Percentiles rank a stretch among this genome's conserved stretches.
These are phyloP conservation scores for Rhizophora apiculata DNA, from an alignment of 345 rosid species.

Conservation along the genomic window DNA sequence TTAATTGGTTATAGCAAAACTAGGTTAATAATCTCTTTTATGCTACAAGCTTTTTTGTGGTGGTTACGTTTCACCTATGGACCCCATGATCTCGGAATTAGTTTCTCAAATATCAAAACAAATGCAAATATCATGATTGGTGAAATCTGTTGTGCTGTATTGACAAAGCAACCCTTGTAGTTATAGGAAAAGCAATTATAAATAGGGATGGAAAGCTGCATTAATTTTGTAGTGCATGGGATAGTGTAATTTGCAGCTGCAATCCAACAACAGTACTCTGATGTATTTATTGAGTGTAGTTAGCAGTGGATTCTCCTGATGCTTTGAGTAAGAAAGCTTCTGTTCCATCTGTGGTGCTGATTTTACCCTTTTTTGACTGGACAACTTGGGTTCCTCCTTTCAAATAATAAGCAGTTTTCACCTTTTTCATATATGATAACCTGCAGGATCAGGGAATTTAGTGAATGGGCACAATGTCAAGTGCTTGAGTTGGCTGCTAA, in stretches of 20 bases:
- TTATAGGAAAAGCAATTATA: neutral
- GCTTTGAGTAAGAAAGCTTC: neutral
- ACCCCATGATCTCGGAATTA: neutral
- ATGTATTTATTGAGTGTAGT: neutral
- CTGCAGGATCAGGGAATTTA: slow-evolving; percentile 87
- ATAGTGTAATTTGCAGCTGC: neutral
- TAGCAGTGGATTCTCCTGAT: neutral
- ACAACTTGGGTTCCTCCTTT: slow-evolving; percentile 7
- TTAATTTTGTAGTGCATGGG: neutral
- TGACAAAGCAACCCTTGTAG: neutral
- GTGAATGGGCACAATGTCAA: slow-evolving; percentile 98
- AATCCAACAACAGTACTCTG: neutral
- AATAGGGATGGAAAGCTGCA: neutral
- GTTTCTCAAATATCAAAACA: no score
- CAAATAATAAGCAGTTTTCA: neutral
- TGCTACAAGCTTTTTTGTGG: neutral
- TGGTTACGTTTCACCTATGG: neutral
- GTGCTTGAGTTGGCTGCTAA: slow-evolving; percentile 88
- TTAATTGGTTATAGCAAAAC: neutral
- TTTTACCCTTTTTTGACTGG: neutral
- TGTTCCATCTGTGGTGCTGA: neutral
- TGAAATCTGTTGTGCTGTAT: no score
- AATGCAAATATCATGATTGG: no score
- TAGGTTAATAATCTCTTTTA: no score
- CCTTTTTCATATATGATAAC: slow-evolving; percentile 9